These are phyloP conservation scores for Raffaelea albimanens DNA, from an alignment of 2,329 filamentous ascomycete species.

Conservation along the genomic window DNA sequence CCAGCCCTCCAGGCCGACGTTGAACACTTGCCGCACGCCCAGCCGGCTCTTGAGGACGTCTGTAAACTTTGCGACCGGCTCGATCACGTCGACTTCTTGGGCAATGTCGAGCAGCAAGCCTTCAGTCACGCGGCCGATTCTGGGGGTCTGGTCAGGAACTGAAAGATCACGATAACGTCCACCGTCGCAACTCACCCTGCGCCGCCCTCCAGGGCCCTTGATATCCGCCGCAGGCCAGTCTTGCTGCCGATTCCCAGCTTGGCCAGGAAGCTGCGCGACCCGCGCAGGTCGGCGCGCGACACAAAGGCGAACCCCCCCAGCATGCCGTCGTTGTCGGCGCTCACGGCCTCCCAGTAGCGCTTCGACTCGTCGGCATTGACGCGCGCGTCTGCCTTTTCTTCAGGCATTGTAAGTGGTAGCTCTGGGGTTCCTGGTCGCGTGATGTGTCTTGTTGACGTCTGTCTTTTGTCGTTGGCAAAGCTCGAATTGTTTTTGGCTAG, in stretches of 20 bases:
- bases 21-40: conserved; percentile 56
- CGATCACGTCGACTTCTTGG: conserved; percentile 69
- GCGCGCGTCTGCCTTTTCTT: conserved; percentile 25
- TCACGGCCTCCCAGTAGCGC: conserved; percentile 37
- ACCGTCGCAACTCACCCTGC: conserved; percentile 24
- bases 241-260: conserved; percentile 48
- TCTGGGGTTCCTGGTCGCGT: too few relatives aligned
- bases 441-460: too few relatives aligned
- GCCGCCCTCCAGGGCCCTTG: conserved; percentile 28
- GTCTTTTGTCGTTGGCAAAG: too few relatives aligned
- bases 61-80: conserved; percentile 78
- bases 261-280: conserved; percentile 59
- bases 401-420: too few relatives aligned
- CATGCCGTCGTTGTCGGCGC: conserved; percentile 56
- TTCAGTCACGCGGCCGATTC: conserved; percentile 76
- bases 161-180: neutral
- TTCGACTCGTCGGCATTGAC: conserved; percentile 26
- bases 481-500: too few relatives aligned
- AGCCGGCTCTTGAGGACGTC: conserved; percentile 44
- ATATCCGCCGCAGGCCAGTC: conserved; percentile 19
- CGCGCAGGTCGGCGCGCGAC: conserved; percentile 61
- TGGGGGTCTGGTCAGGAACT: conserved; percentile 19
- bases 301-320: conserved; percentile 62
- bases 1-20: conserved; percentile 69
- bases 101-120: conserved; percentile 65